Percentiles rank a stretch among this genome's conserved stretches.
phyloP scores from a whole-genome alignment of 148 eudicot species.

The Diospyros kaki region DNA sequence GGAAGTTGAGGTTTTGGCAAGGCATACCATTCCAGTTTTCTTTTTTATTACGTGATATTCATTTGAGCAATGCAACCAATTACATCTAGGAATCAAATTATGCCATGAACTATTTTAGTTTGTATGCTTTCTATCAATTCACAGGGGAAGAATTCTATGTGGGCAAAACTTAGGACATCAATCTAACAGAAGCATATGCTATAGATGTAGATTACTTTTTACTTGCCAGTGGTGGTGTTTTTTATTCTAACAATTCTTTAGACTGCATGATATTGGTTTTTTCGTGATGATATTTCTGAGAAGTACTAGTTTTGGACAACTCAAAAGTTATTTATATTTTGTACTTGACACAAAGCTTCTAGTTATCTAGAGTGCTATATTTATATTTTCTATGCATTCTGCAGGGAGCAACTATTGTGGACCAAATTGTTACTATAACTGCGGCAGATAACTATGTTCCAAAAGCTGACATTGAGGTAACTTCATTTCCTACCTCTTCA shows the following conservation, averaged over 20 bases:
- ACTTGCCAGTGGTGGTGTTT: not conserved
- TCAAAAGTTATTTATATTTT: not conserved
- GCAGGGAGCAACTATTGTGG: slow-evolving; percentile 97
- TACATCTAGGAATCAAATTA: not conserved
- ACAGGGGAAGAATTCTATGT: not conserved
- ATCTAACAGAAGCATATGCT: not conserved
- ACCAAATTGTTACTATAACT: slow-evolving; percentile 75
- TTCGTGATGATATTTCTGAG: not conserved
- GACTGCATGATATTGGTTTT: not conserved
- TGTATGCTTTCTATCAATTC: not conserved
- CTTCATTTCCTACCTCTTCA: not conserved
- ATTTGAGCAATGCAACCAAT: not conserved
- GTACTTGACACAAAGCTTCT: not conserved
- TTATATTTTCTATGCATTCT: slow-evolving; percentile 12
- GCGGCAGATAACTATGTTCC: slow-evolving; percentile 70
- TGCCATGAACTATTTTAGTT: too few species aligned
- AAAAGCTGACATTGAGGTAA: slow-evolving; percentile 39
- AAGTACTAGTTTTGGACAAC: not conserved
- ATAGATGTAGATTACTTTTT: not conserved
- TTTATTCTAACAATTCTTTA: not conserved
- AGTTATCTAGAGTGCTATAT: not conserved
- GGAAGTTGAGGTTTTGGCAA: not conserved
- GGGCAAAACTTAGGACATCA: not conserved
- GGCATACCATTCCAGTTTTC: not conserved
- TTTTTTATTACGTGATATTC: not conserved